Base-by-base conservation (phyloP, 371 early-diverging fungal genomes). In the Mucor racemosus region DNA sequence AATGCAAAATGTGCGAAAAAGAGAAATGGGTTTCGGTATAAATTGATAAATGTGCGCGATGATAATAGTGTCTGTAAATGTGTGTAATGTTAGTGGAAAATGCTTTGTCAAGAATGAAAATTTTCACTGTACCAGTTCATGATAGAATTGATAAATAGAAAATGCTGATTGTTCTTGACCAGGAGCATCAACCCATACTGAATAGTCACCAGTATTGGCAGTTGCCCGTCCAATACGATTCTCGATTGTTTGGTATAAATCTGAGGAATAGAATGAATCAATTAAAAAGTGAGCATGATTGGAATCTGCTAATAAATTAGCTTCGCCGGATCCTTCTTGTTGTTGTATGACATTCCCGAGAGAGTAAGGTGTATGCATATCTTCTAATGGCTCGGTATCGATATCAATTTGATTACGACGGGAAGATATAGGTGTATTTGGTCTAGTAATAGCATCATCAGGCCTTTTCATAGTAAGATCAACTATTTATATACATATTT, bases 131-230 rank as follows among this genome's bases (percentile, higher is more conserved):
- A 87, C 85, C 65, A 39, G 80, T 66, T 92, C 76, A 90, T 76
- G 67, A 82, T 78, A 62, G 33, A 79, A 81, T 60, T 76, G 82
- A 14, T 65, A 19, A 35, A 81, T 44, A 6, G 82, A 81, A 26
- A 81, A 31, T 90, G 97, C 71, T 90, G 96, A 74, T 90, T 95
- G 40, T 91, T 94, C 14, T 90, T 92, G 75, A n/a, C 46, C 65
- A 10, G 57, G 57, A 2, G 69, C 21, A 64, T 75, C 73, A 0
- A 76, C 69, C 73, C 76, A 67, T 5, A 79, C 76, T 0, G 75
- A 67, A 59, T 64, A 63, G 8, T 13, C n/a, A 21, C 50, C 58
- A 5, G 65, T 41, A 17, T 56, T 33, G 3, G 61, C 19, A 11
- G 48, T 53, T 1, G 56, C 34, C 34, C 67, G 63, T 6, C 69